Evolutionary conservation across 208 protist genomes (phyloP).

Genomic region (Leptomonas seymouri): DNA sequence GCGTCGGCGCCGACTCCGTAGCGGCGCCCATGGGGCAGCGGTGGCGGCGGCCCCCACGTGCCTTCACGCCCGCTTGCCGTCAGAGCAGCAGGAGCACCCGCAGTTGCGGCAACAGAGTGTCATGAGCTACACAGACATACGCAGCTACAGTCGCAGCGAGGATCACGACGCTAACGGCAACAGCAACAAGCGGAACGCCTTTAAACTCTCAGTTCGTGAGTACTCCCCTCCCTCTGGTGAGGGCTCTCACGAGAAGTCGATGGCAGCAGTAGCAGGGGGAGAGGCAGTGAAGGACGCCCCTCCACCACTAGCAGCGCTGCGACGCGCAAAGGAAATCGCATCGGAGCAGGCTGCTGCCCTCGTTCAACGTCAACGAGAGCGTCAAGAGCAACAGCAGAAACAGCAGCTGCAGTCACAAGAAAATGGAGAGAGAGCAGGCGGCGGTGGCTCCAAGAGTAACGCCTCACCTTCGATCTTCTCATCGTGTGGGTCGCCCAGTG

Average conservation of each 20-base stretch:
- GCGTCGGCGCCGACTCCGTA: neutral
- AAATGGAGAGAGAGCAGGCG: neutral
- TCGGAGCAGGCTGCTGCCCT: slow-evolving; percentile 19
- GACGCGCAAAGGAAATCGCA: slow-evolving; percentile 22
- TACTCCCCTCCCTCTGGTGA: slow-evolving; percentile 9
- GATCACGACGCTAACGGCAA: neutral
- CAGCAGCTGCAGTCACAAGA: slow-evolving; percentile 15
- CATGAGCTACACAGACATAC: slow-evolving; percentile 26
- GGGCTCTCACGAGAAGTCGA: neutral
- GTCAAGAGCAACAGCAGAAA: slow-evolving; percentile 13
- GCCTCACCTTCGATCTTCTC: slow-evolving; percentile 19
- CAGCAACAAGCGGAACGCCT: too few relatives aligned
- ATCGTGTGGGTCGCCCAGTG: slow-evolving; percentile 9
- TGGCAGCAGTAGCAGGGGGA: neutral
- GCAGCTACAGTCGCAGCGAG: slow-evolving; percentile 13
- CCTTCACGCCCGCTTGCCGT: neutral
- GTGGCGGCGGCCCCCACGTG: neutral
- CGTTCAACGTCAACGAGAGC: slow-evolving; percentile 15
- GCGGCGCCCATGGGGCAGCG: neutral
- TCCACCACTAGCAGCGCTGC: slow-evolving; percentile 24
- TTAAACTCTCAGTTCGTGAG: neutral
- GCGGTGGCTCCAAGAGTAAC: neutral
- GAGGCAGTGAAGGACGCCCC: neutral
- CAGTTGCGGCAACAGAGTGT: slow-evolving; percentile 17
- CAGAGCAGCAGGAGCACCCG: neutral